phyloP scores from a whole-genome alignment of 176 grass and related monocot species.

The Rhynchospora pubera region DNA sequence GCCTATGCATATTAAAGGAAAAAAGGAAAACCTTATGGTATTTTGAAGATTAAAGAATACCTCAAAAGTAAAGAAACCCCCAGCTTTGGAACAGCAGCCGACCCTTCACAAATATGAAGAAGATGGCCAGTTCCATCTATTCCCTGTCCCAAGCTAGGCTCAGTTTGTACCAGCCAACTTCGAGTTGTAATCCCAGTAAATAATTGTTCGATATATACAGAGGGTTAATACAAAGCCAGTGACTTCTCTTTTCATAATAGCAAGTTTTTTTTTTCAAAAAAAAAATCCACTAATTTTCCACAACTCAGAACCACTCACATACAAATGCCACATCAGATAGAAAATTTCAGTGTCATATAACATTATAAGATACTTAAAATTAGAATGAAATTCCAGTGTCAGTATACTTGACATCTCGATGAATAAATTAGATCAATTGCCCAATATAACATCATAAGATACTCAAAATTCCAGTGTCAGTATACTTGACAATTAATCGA shows the following conservation, averaged over 20 bases:
- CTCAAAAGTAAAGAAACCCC: constrained; percentile 97
- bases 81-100: constrained; percentile 42
- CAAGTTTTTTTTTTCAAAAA: no score
- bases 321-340: no score
- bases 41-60: constrained; percentile 24
- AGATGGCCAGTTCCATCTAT: constrained; percentile 69
- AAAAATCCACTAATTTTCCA: no score
- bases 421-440: no score
- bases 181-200: constrained; percentile 68
- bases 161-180: constrained; percentile 83
- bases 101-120: constrained; percentile 76
- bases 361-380: no score
- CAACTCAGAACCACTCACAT: no score
- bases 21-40: neutral
- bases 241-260: constrained; percentile 50
- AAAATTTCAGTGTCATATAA: no score
- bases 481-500: no score
- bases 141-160: constrained; percentile 76
- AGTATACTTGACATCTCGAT: no score
- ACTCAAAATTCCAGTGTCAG: no score
- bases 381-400: no score
- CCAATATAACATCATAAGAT: no score
- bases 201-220: constrained; percentile 70
- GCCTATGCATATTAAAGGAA: neutral
- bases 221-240: constrained; percentile 74